Base-by-base conservation (phyloP, 2,329 filamentous ascomycete genomes). In the Knufia petricola region DNA sequence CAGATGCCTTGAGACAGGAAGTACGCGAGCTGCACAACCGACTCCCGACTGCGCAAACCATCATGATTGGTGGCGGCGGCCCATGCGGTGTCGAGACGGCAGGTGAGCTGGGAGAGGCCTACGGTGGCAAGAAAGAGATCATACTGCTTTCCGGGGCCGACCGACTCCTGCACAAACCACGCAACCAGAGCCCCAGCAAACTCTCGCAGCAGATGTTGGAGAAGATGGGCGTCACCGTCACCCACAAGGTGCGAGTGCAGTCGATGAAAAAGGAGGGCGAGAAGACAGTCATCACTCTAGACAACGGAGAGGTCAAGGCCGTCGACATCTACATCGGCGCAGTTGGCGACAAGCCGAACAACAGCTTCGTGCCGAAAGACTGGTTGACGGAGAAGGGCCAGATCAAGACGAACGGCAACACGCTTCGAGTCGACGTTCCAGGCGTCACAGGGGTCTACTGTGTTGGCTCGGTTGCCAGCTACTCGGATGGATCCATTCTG, bases 271-370 rank as follows among this genome's bases (percentile, higher is more conserved):
- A 57, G 3, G 58, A 60, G 1, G 53, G 60, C 2, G 63, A 66
- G 23, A 65, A 64, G 40, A 72, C 68, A 51, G 65, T 67, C 3
- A 56, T 75, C 20, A 58, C 59, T 2, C 60, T 77, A 15, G 63
- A 61, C 51, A 71, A 74, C 50, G 75, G 75, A 36, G 64, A 69
- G 39, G 66, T 61, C 2, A 55, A 75, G 32, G 64, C 65, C 1
- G 67, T 70, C 2, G 76, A 79, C 55, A 52, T 76, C 20, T 78
- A 74, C 58, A 70, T 80, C 48, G 68, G 71, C 2, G 73, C 73
- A 0, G 68, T 68, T 12, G 77, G 77, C 23, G 71, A 71, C 10
- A 58, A 62, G 6, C 76, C 76, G 0, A 79, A 77, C 60, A 74
- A 69, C 17, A 64, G 63, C 7, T 80, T 71, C 59, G 62, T 81